Evolutionary conservation across 768 basidiomycete species (phyloP).

Genomic region (Rubroboletus satanas): DNA sequence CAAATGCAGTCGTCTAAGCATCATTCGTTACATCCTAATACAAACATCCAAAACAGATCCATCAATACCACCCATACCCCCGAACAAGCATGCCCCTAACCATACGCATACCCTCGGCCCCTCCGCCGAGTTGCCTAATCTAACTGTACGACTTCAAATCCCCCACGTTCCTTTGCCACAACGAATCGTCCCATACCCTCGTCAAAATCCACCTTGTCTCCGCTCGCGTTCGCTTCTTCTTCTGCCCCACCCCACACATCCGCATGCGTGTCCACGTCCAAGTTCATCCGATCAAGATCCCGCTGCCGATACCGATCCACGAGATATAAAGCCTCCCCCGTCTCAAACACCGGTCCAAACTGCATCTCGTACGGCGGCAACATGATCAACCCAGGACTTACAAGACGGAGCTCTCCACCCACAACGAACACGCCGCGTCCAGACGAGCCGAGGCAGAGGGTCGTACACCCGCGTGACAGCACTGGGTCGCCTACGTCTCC

Average conservation of each 20-base stretch:
- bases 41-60: neutral
- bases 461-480: slow-evolving; percentile 7
- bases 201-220: slow-evolving; percentile 28
- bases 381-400: slow-evolving; percentile 23
- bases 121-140: neutral
- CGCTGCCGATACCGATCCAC: slow-evolving; percentile 3
- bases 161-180: slow-evolving; percentile 23
- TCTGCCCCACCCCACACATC: neutral
- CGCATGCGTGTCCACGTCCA: neutral
- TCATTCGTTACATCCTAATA: neutral
- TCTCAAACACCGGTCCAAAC: slow-evolving; percentile 26
- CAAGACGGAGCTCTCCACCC: slow-evolving; percentile 22
- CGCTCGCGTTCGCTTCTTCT: neutral
- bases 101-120: neutral
- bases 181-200: slow-evolving; percentile 32
- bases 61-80: neutral
- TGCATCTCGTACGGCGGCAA: slow-evolving; percentile 30
- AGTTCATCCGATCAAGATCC: neutral
- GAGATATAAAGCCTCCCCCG: slow-evolving; percentile 16
- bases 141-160: slow-evolving; percentile 28
- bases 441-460: slow-evolving; percentile 23
- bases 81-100: neutral
- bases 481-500: neutral
- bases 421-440: slow-evolving; percentile 29
- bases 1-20: neutral